Evolutionary conservation across 345 rosid species (phyloP).

Genomic region (Lagerstroemia speciosa): DNA sequence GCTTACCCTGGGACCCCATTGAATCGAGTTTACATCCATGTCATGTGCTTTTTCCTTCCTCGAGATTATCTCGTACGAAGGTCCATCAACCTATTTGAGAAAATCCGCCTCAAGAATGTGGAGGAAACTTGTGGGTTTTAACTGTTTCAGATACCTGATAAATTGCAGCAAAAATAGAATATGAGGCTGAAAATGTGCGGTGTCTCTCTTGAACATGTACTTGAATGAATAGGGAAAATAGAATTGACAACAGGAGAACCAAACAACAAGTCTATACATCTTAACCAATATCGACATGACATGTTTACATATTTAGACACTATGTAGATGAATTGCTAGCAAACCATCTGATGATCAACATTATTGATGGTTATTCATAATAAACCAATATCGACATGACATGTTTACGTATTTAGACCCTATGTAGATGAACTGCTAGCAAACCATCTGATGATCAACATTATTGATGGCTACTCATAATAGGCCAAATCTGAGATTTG

Average conservation of each 20-base stretch:
- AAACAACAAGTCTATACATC: background rate
- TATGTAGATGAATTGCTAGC: background rate
- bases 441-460: background rate
- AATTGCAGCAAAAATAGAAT: background rate
- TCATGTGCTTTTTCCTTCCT: constrained; percentile 87
- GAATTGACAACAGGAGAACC: background rate
- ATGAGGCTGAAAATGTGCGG: background rate
- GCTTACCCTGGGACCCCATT: constrained; percentile 74
- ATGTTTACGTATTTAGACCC: background rate
- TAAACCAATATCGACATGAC: background rate
- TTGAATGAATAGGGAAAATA: background rate
- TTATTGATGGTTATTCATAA: background rate
- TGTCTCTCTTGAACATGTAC: background rate
- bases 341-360: background rate
- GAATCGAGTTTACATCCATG: constrained; percentile 78
- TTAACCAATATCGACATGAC: background rate
- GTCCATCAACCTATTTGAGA: constrained; percentile 46
- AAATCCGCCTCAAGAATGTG: background rate
- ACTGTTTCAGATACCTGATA: background rate
- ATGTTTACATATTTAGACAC: background rate
- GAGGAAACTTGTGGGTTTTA: background rate
- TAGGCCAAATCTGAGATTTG: background rate
- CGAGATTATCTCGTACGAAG: constrained; percentile 50
- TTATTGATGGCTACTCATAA: background rate
- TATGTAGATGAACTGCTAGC: background rate